Conservation (phyloP, 2,329 filamentous ascomycete genomes). For the Pyrenochaeta sp. region DNA sequence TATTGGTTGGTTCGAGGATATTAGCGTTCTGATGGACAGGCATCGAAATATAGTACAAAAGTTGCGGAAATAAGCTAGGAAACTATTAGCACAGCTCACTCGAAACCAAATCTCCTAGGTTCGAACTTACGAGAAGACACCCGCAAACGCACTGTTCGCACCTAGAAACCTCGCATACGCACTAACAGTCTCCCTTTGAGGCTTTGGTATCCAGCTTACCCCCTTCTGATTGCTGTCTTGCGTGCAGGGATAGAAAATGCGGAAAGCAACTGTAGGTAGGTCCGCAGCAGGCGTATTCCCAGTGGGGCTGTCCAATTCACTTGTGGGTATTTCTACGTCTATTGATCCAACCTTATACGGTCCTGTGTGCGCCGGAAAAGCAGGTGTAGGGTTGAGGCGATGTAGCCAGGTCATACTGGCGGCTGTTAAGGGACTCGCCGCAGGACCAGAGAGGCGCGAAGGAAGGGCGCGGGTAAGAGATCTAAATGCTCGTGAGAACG, state of each 20-base stretch:
- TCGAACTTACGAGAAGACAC: conserved; percentile 49
- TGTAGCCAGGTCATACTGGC: conserved; percentile 53
- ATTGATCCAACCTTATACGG: conserved; percentile 81
- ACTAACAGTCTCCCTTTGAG: conserved; percentile 76
- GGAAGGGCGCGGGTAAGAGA: conserved; percentile 28
- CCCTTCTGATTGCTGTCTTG: conserved; percentile 58
- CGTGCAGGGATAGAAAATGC: conserved; percentile 76
- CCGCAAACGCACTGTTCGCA: conserved; percentile 60
- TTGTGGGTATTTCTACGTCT: conserved; percentile 79
- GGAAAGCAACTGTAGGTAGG: conserved; percentile 77
- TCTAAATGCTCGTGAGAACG: conserved; percentile 35
- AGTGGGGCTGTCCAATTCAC: conserved; percentile 56
- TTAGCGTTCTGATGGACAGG: conserved; percentile 76
- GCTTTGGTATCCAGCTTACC: conserved; percentile 79
- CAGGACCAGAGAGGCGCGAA: conserved; percentile 16
- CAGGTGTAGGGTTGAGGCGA: conserved; percentile 71
- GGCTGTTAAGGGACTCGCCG: conserved; percentile 12
- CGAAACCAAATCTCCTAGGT: neutral
- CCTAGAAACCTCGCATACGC: conserved; percentile 82
- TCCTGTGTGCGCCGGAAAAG: conserved; percentile 78
- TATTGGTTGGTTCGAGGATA: conserved; percentile 60
- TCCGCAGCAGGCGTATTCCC: conserved; percentile 62
- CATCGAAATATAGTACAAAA: conserved; percentile 77
- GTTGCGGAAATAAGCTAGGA: conserved; percentile 70
- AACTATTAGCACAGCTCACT: conserved; percentile 2